These are phyloP conservation scores for Kwoniella mangroviensis DNA, from an alignment of 768 basidiomycete genomes.

Conservation along the genomic window DNA sequence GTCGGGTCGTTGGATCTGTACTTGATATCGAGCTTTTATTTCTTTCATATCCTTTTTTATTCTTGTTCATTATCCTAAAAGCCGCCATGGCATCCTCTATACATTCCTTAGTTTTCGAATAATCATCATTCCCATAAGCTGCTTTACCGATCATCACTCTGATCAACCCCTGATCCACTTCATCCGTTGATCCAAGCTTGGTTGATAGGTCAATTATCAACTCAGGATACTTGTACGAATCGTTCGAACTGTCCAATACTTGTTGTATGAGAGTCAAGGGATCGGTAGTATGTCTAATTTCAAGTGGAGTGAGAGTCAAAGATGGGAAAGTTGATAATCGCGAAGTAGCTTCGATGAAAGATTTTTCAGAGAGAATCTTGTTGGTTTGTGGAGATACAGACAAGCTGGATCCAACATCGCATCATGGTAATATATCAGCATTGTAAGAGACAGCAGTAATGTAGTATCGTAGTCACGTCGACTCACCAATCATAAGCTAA, in stretches of 20 bases:
- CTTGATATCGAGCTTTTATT: slow-evolving; percentile 9
- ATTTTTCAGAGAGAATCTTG: slow-evolving; percentile 70
- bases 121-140: slow-evolving; percentile 82
- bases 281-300: slow-evolving; percentile 89
- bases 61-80: not conserved
- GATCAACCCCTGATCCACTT: slow-evolving; percentile 64
- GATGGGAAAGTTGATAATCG: slow-evolving; percentile 84
- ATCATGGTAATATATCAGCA: not conserved
- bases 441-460: too few species aligned
- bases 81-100: slow-evolving; percentile 71
- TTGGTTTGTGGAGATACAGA: slow-evolving; percentile 72
- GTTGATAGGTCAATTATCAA: slow-evolving; percentile 86
- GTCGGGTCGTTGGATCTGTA: too few species aligned
- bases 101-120: slow-evolving; percentile 71
- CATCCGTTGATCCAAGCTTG: slow-evolving; percentile 78
- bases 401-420: slow-evolving; percentile 63
- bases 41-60: slow-evolving; percentile 3
- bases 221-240: slow-evolving; percentile 89
- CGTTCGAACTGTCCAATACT: slow-evolving; percentile 79
- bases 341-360: slow-evolving; percentile 97
- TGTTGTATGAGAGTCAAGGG: slow-evolving; percentile 83
- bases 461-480: too few species aligned
- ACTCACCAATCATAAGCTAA: slow-evolving; percentile 91
- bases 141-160: slow-evolving; percentile 90
- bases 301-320: slow-evolving; percentile 77